These are phyloP conservation scores for Agrostemma githago DNA, from an alignment of 148 eudicot genomes.

Conservation along the genomic window DNA sequence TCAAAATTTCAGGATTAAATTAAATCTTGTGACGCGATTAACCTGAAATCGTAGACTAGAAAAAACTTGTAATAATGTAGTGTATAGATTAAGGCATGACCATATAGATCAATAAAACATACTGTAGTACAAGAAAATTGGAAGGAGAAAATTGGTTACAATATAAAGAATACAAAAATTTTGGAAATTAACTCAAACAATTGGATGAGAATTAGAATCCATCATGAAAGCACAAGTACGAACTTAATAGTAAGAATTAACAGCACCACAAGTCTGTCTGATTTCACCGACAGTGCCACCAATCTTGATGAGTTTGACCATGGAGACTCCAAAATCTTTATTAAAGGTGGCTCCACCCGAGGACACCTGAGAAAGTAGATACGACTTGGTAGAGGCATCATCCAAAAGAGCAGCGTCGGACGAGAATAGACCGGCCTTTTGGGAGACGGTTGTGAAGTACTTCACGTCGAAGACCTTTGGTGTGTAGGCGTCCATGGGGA, in stretches of 20 bases:
- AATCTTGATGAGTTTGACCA: neutral
- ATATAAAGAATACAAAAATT: neutral
- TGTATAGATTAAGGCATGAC: neutral
- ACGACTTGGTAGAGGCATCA: slow-evolving; percentile 28
- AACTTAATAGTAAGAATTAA: neutral
- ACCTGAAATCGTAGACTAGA: too few species aligned
- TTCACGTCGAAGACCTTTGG: slow-evolving; percentile 34
- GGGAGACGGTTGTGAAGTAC: slow-evolving; percentile 41
- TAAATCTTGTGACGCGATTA: too few species aligned
- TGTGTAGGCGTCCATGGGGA: slow-evolving; percentile 45
- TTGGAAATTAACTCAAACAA: neutral
- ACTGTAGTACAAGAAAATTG: neutral
- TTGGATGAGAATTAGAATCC: neutral
- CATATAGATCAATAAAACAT: neutral
- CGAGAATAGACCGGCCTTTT: slow-evolving; percentile 43
- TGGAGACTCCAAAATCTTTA: neutral
- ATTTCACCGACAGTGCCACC: neutral
- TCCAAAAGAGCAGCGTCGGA: slow-evolving; percentile 56
- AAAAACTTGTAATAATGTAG: too few species aligned
- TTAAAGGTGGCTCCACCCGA: neutral
- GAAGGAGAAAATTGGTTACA: neutral
- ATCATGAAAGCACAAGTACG: neutral
- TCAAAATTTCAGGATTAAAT: too few species aligned
- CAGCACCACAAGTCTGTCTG: neutral
- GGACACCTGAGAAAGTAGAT: neutral